Base-by-base conservation (phyloP, 306 rosid species). In the Urtica urens region DNA sequence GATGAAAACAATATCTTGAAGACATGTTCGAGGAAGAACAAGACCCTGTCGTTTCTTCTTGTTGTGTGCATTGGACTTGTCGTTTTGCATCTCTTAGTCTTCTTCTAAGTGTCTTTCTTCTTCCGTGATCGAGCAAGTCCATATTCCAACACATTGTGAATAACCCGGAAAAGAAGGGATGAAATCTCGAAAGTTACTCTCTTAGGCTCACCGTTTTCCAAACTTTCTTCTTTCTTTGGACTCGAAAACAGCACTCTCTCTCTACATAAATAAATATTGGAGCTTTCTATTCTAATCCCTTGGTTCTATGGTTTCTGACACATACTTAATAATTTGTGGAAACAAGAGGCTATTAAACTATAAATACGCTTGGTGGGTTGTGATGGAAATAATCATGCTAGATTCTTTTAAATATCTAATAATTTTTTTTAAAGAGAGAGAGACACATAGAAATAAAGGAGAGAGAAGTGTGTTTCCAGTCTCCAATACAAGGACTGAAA, bases 401-500 rank as follows among this genome's bases (percentile, higher is more conserved):
- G 11, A 23, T 28, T 56, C 59, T 52, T 67, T 52, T 30, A 39
- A 30, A 22, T 48, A 47, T 35, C 11, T 38, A 47, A 31, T 28
- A 46, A 23, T 20, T 48, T 41, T 18, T 41, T 31, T 42, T 60
- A 53, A 31, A 45, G 43, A 49, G 18, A 46, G 38, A 45, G 43
- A 48, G n/a, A 28, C 23, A 29, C 55, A 15, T 50, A 27, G 56
- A 52, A 63, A 75, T 74, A 58, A 53, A 40, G n/a, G 63, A 57
- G 53, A n/a, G 39, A 2, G 53, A 30, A 23, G 6, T 53, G 68
- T 83, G 94, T 83, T 83, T 79, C 93, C 90, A 62, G 93, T 84
- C 93, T 90, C 78, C 84, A 59, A 75, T 81, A 81, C 93, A 90
- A 90, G 46, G 83, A 78, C 95, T 77, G 95, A 55, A 73, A 71